Base-by-base conservation (phyloP, 768 basidiomycete species). In the Mycena haematopus region DNA sequence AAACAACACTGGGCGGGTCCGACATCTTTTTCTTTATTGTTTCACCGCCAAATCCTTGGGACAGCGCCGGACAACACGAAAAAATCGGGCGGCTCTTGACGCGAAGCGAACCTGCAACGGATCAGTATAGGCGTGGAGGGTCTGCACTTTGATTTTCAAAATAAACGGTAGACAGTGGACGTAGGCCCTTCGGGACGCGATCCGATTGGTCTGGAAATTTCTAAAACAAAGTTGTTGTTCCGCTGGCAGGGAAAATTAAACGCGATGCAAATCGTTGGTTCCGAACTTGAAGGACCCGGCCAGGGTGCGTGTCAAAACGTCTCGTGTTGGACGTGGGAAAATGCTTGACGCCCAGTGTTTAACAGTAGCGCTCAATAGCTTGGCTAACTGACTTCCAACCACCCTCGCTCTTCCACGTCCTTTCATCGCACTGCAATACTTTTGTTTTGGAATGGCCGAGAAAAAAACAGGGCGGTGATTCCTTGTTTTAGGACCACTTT, bases 41-140 rank as follows among this genome's bases (percentile, higher is more conserved):
- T 63, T 63, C 62, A 63, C 45, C 45, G 13, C 17, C 51, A 53
- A 35, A 1, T 25, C 62, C 62, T 63, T 63, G 62, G 62, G 52
- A 38, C 29, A 52, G 9, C 29, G 29, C 29, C 29, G 29, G 35
- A 35, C 25, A 29, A 56, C 33, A 10, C 21, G 10, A 44, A 47
- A 44, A 46, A 46, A 53, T 31, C 19, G 24, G 24, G 25, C 2
- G 6, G 2, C 15, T 17, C 21, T 45, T 22, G 8, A 7, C 8
- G 44, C 44, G 44, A 45, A 10, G 21, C 56, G 46, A 57, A 33
- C 53, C 53, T 55, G 53, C 46, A 47, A 17, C 46, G 46, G 46
- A 27, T 47, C 46, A 47, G 27, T 17, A 27, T 13, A 27, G 25
- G 17, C 44, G 4, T 24, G 22, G 44, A 45, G 44, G 44, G 17